Conservation (phyloP, 306 rosid species). For the Acacia melanoxylon region DNA sequence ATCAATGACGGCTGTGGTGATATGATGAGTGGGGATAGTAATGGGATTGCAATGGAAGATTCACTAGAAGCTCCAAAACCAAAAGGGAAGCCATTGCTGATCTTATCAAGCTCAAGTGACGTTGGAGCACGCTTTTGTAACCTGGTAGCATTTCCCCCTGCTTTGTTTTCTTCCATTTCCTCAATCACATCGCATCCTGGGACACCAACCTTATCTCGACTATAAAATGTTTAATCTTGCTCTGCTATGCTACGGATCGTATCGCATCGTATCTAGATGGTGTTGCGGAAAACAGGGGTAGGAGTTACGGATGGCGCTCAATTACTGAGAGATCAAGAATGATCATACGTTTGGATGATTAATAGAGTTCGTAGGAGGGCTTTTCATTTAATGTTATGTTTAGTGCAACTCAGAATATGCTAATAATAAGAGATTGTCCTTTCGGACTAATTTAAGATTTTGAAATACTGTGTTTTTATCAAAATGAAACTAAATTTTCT, state of each 20-base stretch:
- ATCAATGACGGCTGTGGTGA: constrained; percentile 45
- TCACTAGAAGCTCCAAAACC: background rate
- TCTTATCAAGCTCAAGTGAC: constrained; percentile 50
- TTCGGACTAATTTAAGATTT: no score
- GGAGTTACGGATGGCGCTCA: background rate
- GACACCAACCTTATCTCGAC: background rate
- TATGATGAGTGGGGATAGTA: constrained; percentile 60
- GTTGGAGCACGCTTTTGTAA: constrained; percentile 69
- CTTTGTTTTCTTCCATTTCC: constrained; percentile 43
- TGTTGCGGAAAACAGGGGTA: constrained; percentile 2
- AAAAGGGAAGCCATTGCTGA: constrained; percentile 14
- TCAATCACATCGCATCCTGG: background rate
- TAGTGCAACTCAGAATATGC: background rate
- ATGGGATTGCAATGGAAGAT: constrained; percentile 61
- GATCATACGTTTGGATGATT: constrained; percentile 26
- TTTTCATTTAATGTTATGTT: background rate
- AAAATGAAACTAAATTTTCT: no score
- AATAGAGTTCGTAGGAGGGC: constrained; percentile 37
- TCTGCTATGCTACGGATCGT: background rate
- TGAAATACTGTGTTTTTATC: no score
- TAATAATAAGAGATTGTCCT: background rate
- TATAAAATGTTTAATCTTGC: background rate
- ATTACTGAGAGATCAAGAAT: background rate
- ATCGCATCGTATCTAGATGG: background rate
- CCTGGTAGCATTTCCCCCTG: constrained; percentile 49